Conservation (phyloP, 805 yeast genomes). For the Wickerhamomyces canadensis region DNA sequence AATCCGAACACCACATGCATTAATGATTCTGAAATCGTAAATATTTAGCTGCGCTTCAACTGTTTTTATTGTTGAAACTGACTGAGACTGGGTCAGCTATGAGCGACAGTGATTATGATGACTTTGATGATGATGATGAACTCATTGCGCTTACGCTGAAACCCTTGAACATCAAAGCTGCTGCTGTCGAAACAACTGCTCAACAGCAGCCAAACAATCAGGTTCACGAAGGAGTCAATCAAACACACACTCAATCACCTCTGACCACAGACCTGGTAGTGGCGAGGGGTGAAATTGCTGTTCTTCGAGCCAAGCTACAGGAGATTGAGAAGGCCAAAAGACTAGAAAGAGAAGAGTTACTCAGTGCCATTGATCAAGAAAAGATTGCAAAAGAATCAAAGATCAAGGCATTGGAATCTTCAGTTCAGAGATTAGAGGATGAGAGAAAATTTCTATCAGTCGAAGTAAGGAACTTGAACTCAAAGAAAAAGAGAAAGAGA, state of each 20-base stretch:
- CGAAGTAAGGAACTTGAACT: slow-evolving; percentile 34
- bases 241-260: background rate
- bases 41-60: too few relatives aligned
- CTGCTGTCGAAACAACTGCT: too few relatives aligned
- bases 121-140: slow-evolving; percentile 38
- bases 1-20: slow-evolving; percentile 1
- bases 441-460: slow-evolving; percentile 51
- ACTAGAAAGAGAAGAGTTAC: slow-evolving; percentile 22
- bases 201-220: slow-evolving; percentile 1
- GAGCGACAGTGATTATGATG: slow-evolving; percentile 13
- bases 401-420: slow-evolving; percentile 33
- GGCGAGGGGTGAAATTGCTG: slow-evolving; percentile 35
- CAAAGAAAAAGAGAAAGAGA: slow-evolving; percentile 16
- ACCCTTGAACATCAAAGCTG: slow-evolving; percentile 21
- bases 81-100: too few relatives aligned
- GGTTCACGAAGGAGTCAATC: background rate
- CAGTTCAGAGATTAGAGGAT: slow-evolving; percentile 40
- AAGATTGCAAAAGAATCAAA: slow-evolving; percentile 28
- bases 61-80: too few relatives aligned
- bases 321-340: slow-evolving; percentile 35
- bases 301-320: slow-evolving; percentile 45
- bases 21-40: too few relatives aligned
- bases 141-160: slow-evolving; percentile 42
- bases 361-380: slow-evolving; percentile 13
- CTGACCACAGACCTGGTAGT: slow-evolving; percentile 39